Evolutionary conservation across 192 early-diverging fungal genomes (phyloP), one percentile per base, ranked within the genome.

Genomic region (Rhizophagus prolifer): DNA sequence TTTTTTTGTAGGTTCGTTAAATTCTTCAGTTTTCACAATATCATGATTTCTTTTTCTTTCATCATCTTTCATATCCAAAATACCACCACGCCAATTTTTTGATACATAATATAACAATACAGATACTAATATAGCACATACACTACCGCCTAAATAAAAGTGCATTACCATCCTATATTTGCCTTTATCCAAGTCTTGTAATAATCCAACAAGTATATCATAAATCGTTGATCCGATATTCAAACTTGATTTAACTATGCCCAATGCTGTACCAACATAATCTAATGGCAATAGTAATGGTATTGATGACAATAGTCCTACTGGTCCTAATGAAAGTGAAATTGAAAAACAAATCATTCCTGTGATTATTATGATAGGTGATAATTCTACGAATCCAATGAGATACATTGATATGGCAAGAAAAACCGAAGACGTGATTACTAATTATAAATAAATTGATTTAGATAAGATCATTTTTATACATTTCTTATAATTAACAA

Each of bases 331-430:
- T 19, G 64, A 66, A 66, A 66, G 64, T 34, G 64, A 66, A 21
- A 66, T 21, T 34, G 64, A 66, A 34, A 66, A 66, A 34, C 12
- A 66, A 30, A 66, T 13, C 64, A 66, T 66, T 66, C 64, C 64
- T 2, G 36, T 66, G 9, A 36, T 8, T 36, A 26, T 31, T 8
- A 66, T 66, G 7, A 36, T 34, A 8, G 64, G 64, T 26, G 61
- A 14, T 13, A 21, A 19, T 66, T 14, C 4, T 34, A 66, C n/a
- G 9, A 66, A 66, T 34, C 64, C 64, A 66, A 66, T 21, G 31
- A 66, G 30, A 66, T n/a, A 66, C 31, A 66, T 66, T 66, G 64
- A 66, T 30, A 30, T 21, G 4, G 14, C 3, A 19, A 66, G 64
- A 31, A 66, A 66, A 36, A 16, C 31, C 0, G 64, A 9, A 4